Evolutionary conservation across 2,329 filamentous ascomycete species (phyloP).

Genomic region (Ascochyta lentis): DNA sequence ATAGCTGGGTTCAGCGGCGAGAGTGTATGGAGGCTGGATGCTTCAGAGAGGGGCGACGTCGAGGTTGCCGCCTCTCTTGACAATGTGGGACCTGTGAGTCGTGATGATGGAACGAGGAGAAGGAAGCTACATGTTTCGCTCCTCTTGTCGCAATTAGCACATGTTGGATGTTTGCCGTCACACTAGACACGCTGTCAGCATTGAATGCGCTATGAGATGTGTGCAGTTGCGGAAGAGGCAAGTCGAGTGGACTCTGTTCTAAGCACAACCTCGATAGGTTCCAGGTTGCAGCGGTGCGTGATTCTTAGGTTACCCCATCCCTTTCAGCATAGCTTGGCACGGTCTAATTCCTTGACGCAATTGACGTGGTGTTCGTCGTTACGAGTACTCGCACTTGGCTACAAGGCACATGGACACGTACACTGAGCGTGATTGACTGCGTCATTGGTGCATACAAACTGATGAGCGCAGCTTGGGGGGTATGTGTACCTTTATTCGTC

Average conservation of each 20-base stretch:
- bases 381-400: neutral
- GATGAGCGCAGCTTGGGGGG: neutral
- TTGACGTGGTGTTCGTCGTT: neutral
- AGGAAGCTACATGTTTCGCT: slow-evolving; percentile 44
- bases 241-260: neutral
- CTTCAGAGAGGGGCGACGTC: slow-evolving; percentile 11
- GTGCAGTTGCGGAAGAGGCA: neutral
- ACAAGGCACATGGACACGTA: neutral
- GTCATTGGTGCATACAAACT: neutral
- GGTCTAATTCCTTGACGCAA: too few species aligned
- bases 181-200: slow-evolving; percentile 37
- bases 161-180: slow-evolving; percentile 42
- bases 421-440: neutral
- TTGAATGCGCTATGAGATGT: neutral
- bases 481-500: slow-evolving; percentile 42
- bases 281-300: neutral
- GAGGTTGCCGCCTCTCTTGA: slow-evolving; percentile 13
- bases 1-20: slow-evolving; percentile 4
- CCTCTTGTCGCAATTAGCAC: slow-evolving; percentile 43
- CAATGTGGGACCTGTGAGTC: slow-evolving; percentile 24
- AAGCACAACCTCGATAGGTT: neutral
- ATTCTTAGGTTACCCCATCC: neutral
- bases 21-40: slow-evolving; percentile 13
- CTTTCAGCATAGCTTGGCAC: neutral
- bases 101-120: slow-evolving; percentile 39